phyloP scores from a whole-genome alignment of 2,329 filamentous ascomycete species.

The Hymenoscyphus fraxineus region DNA sequence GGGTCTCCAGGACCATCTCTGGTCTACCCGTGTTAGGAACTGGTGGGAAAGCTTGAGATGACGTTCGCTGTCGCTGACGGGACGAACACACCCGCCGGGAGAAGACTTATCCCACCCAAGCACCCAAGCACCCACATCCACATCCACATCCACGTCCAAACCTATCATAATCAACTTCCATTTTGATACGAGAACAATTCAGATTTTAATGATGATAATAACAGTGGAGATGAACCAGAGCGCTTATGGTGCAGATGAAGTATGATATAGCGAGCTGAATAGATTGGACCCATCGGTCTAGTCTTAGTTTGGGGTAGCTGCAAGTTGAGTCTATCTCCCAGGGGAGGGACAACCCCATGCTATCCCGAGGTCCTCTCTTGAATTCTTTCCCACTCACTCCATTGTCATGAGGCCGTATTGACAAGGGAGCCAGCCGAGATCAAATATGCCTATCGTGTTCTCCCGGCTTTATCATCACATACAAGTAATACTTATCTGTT shows the following conservation, averaged over 20 bases:
- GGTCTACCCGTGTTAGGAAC: too few relatives aligned
- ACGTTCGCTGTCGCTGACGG: not conserved
- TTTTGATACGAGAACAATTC: not conserved
- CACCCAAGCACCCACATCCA: not conserved
- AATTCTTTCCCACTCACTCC: constrained; percentile 3
- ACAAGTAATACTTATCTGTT: not conserved
- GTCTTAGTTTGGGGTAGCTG: not conserved
- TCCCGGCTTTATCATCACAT: not conserved
- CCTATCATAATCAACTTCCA: not conserved
- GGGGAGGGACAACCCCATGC: not conserved
- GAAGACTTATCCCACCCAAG: not conserved
- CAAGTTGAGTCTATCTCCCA: not conserved
- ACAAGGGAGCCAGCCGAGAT: not conserved
- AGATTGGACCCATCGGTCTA: not conserved
- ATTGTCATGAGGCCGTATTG: not conserved
- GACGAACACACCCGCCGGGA: not conserved
- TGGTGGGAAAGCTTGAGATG: not conserved
- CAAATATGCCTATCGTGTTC: not conserved
- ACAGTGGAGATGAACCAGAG: not conserved
- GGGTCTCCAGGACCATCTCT: not conserved
- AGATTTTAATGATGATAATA: not conserved
- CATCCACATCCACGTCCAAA: not conserved
- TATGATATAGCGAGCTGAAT: not conserved
- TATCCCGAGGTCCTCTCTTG: constrained; percentile 4
- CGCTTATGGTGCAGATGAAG: not conserved